Conservation (phyloP, 306 rosid genomes). For the Spatholobus suberectus region DNA sequence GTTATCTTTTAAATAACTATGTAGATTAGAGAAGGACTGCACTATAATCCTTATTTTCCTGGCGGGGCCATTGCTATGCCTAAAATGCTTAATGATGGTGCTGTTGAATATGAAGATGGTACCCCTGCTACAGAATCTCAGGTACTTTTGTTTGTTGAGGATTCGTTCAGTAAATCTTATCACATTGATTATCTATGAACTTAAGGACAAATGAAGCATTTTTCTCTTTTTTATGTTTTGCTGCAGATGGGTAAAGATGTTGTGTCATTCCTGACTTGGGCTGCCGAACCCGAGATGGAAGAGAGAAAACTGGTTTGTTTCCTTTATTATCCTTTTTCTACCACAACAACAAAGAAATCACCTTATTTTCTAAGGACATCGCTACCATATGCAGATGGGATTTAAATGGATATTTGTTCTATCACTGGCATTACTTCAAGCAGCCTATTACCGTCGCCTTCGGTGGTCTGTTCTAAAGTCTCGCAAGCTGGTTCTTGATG, state of each 20-base stretch:
- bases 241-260: conserved; percentile 98
- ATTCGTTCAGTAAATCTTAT: conserved; percentile 6
- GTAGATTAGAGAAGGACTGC: conserved; percentile 94
- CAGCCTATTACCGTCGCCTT: conserved; percentile 91
- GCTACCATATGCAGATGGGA: conserved; percentile 79
- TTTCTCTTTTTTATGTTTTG: neutral
- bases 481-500: conserved; percentile 97
- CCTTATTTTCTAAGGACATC: neutral
- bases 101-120: conserved; percentile 94
- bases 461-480: conserved; percentile 95
- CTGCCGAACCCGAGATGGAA: conserved; percentile 99
- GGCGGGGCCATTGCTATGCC: conserved; percentile 99
- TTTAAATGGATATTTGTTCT: conserved; percentile 98
- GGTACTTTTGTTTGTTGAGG: conserved; percentile 50
- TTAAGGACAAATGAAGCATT: neutral
- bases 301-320: conserved; percentile 90
- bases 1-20: conserved; percentile 38
- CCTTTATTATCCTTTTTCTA: conserved; percentile 24
- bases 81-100: conserved; percentile 98
- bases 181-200: neutral
- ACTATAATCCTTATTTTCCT: conserved; percentile 96
- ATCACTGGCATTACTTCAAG: conserved; percentile 91
- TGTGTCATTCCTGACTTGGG: conserved; percentile 88
- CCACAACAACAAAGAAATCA: neutral
- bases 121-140: conserved; percentile 94